These are phyloP conservation scores for Solanum rostratum DNA, from an alignment of 257 asterid species.

Conservation along the genomic window DNA sequence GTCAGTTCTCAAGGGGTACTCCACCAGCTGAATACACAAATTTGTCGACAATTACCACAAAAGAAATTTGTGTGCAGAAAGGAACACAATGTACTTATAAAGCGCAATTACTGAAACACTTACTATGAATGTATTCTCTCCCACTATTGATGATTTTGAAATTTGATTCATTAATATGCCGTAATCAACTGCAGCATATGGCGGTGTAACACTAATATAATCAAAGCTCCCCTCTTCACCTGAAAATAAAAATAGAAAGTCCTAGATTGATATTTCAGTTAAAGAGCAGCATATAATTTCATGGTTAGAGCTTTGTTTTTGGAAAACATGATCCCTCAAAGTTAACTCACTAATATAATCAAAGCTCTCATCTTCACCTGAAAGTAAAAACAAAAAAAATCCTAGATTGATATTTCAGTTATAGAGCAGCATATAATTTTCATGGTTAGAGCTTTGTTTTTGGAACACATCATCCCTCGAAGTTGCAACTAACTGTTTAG, in stretches of 20 bases:
- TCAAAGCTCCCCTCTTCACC: slow-evolving; percentile 64
- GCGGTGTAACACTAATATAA: slow-evolving; percentile 90
- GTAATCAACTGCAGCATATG: slow-evolving; percentile 81
- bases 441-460: background rate
- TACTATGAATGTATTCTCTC: slow-evolving; percentile 80
- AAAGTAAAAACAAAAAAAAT: background rate
- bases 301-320: background rate
- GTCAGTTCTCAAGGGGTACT: slow-evolving; percentile 78
- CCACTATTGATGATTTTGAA: slow-evolving; percentile 58
- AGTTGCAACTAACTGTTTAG: background rate
- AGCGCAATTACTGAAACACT: slow-evolving; percentile 13
- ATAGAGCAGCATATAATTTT: background rate
- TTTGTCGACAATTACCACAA: background rate
- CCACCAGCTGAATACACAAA: slow-evolving; percentile 51
- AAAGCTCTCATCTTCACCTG: slow-evolving; percentile 56
- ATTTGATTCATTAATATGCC: slow-evolving; percentile 69
- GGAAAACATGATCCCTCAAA: background rate
- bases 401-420: background rate
- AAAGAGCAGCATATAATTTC: background rate
- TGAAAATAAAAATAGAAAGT: slow-evolving; percentile 6
- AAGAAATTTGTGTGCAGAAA: background rate
- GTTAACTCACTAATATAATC: slow-evolving; percentile 70
- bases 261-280: background rate
- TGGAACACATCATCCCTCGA: background rate
- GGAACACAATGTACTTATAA: background rate